Base-by-base conservation (phyloP, 495 filamentous ascomycete genomes). In the Acidomyces sp. region DNA sequence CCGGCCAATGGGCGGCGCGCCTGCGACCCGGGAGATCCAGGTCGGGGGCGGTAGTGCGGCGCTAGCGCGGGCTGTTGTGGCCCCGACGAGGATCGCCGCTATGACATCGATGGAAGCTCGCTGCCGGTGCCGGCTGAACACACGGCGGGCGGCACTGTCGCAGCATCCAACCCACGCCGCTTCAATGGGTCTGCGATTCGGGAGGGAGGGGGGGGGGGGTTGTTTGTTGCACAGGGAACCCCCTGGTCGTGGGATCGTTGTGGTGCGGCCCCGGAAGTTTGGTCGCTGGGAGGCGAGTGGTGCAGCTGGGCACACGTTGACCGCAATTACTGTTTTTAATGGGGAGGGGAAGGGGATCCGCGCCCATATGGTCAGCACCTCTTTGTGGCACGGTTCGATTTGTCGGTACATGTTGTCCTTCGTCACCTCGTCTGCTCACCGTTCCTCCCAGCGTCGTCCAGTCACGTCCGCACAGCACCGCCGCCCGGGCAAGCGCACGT, bases 91-190 rank as follows among this genome's bases (percentile, higher is more conserved):
- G 33, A 38, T 45, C 43, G 43, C 21, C 43, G 29, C 34, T 2
- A 39, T 46, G 35, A 39, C 43, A 46, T 46, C 43, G 43, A 39
- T 45, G 42, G 42, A 25, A 45, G 27, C 12, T 24, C 43, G 17
- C 20, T 37, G 18, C 17, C 37, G 38, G 21, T 15, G 38, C 38
- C 38, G 38, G 19, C 26, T 16, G 16, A n/a, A 23, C 10, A 5
- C 29, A 4, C 16, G 29, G 29, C 32, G 13, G 37, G 26, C 37
- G 23, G 37, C 20, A 17, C 37, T 47, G 30, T 41, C 22, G 23
- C 18, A 27, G 21, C 18, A 13, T 28, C 26, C 26, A 28, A 13
- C 26, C 29, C 20, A 9, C 26, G 15, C 41, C 35, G 34, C 35
- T 25, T 37, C 43, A 46, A 39, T 46, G 32, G n/a, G n/a, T n/a